These are phyloP conservation scores for Pontederia paniculata DNA, from an alignment of 176 grass and related monocot genomes.

Conservation along the genomic window DNA sequence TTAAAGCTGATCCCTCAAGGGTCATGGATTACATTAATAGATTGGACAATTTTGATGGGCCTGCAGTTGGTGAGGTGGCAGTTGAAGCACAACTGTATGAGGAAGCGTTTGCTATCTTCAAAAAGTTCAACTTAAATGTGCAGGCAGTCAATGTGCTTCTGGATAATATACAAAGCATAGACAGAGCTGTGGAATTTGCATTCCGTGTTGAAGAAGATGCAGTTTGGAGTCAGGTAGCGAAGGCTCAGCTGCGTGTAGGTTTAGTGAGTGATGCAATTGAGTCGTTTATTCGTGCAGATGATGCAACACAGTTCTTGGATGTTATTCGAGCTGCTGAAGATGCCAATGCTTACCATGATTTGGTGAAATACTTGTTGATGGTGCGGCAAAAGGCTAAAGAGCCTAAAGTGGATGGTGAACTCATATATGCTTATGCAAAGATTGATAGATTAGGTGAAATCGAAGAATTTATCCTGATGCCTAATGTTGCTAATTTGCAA, in stretches of 20 bases:
- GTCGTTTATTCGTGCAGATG: constrained; percentile 92
- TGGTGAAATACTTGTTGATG: constrained; percentile 79
- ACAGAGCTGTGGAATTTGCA: constrained; percentile 91
- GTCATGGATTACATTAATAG: constrained; percentile 97
- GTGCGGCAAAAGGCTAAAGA: constrained; percentile 78
- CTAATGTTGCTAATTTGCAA: constrained; percentile 97
- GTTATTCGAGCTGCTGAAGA: constrained; percentile 76
- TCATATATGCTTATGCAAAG: constrained; percentile 97
- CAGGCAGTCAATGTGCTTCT: constrained; percentile 86
- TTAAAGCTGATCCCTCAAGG: constrained; percentile 85
- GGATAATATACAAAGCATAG: constrained; percentile 81
- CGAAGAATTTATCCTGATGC: constrained; percentile 94
- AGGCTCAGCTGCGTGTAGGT: constrained; percentile 80
- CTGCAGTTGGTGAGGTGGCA: constrained; percentile 91
- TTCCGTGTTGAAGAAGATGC: constrained; percentile 91
- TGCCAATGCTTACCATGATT: constrained; percentile 70
- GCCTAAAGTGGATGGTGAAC: constrained; percentile 71
- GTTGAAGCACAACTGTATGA: constrained; percentile 86
- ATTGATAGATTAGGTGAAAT: constrained; percentile 76
- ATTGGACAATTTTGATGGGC: constrained; percentile 96
- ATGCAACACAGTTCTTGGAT: constrained; percentile 75
- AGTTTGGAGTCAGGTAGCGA: constrained; percentile 96
- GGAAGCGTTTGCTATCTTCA: constrained; percentile 96
- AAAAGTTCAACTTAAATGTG: constrained; percentile 96
- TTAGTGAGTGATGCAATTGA: constrained; percentile 95